phyloP scores from a whole-genome alignment of 495 filamentous ascomycete genomes.

The Hyphodiscus hymeniophilus region DNA sequence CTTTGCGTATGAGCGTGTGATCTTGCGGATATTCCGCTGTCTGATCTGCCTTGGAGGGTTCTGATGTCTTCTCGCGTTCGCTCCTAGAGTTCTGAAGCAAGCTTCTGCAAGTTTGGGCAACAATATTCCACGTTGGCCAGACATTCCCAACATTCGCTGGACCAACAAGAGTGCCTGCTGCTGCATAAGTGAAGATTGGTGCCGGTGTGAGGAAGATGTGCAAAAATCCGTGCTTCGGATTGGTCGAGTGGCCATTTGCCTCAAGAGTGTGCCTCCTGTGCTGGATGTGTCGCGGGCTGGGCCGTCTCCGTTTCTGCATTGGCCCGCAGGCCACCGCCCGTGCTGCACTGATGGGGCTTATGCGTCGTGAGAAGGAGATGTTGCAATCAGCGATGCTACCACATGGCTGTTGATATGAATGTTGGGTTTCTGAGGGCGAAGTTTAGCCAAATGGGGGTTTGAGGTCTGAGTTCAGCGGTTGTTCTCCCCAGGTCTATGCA shows the following conservation, averaged over 20 bases:
- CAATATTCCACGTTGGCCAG: neutral
- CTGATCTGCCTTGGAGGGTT: neutral
- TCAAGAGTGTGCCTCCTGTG: neutral
- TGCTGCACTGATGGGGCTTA: neutral
- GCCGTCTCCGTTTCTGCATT: conserved; percentile 4
- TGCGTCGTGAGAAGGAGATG: no score
- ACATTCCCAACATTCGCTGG: neutral
- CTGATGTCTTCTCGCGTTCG: neutral
- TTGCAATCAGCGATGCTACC: no score
- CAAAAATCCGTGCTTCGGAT: neutral
- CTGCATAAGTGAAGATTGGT: neutral
- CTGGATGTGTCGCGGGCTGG: conserved; percentile 1
- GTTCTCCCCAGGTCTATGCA: neutral
- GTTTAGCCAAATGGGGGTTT: neutral
- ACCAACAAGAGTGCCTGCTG: neutral
- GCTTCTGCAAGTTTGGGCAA: conserved; percentile 1
- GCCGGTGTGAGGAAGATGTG: neutral
- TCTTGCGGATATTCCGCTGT: neutral
- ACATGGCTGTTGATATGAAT: neutral
- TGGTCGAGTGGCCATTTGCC: neutral
- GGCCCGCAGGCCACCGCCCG: neutral
- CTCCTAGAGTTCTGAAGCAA: neutral
- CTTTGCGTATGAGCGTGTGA: conserved; percentile 6
- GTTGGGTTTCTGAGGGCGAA: neutral
- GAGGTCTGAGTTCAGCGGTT: neutral